Evolutionary conservation across 108 stramenopile species (phyloP), one percentile per base, ranked within the genome.

Genomic region (Discostella stelligeroides): DNA sequence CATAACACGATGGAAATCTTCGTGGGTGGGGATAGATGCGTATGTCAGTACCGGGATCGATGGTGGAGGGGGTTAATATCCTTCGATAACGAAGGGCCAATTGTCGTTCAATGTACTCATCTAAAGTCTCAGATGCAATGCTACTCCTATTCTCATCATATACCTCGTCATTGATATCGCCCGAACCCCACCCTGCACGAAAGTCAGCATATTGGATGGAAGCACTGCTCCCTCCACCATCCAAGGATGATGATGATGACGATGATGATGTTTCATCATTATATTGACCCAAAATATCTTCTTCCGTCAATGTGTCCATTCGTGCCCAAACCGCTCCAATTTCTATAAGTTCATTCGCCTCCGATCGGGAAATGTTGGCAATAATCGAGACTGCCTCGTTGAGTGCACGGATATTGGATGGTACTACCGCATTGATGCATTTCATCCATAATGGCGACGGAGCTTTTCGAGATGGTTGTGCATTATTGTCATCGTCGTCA

Each of bases 321-420:
- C 74, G 67, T 1, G 91, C 93, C 93, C 93, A 95, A 1, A 95
- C 93, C 42, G 93, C 93, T 27, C 93, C 93, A 56, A 95, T 84
- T 28, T 74, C 75, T 42, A 95, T 85, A 9, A 95, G 68, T 25
- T 85, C 79, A 61, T 84, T 87, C 5, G 93, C 93, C 29, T 95
- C 75, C 48, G 82, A 66, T 38, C 88, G 66, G 14, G 88, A 69
- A 0, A 87, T 65, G 54, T 84, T 79, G 60, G 82, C 80, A 23
- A 91, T 64, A 18, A 71, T 50, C 2, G 86, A 67, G 2, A 95
- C 91, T 21, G 84, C 91, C 73, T 90, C 87, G 68, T 95, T 95
- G 41, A 95, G 49, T 13, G 89, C 75, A 7, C 78, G 74, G 28
- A 68, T 79, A 25, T 76, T 75, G 11, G 80, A 57, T n/a, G 88